These are phyloP conservation scores for Medicago truncatula DNA, from an alignment of 306 rosid species.

Conservation along the genomic window DNA sequence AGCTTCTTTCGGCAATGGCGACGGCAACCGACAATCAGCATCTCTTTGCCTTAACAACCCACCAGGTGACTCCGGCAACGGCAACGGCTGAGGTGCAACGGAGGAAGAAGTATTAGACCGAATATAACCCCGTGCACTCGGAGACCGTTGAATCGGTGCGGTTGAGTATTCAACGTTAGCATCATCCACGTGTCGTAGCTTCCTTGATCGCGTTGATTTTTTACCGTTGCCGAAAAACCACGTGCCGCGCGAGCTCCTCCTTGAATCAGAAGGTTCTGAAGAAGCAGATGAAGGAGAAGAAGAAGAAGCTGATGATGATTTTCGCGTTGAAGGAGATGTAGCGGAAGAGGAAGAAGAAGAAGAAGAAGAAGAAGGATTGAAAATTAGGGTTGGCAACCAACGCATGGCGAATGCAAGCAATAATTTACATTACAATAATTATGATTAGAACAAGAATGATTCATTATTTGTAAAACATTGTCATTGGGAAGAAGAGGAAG, in stretches of 20 bases:
- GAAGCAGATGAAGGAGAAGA: slow-evolving; percentile 49
- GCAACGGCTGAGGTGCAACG: slow-evolving; percentile 72
- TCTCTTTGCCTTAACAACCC: slow-evolving; percentile 44
- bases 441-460: neutral
- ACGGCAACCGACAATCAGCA: slow-evolving; percentile 60
- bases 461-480: neutral
- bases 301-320: slow-evolving; percentile 44
- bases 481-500: slow-evolving; percentile 14
- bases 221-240: slow-evolving; percentile 59
- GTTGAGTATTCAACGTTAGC: slow-evolving; percentile 12
- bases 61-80: slow-evolving; percentile 67
- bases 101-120: slow-evolving; percentile 38
- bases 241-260: slow-evolving; percentile 38
- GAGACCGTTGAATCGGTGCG: slow-evolving; percentile 37
- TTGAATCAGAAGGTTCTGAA: slow-evolving; percentile 14
- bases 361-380: slow-evolving; percentile 52
- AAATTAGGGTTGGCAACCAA: slow-evolving; percentile 70
- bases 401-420: slow-evolving; percentile 52
- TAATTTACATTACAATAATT: neutral
- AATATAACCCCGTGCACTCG: neutral
- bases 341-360: neutral
- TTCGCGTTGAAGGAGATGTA: neutral
- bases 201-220: slow-evolving; percentile 52
- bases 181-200: slow-evolving; percentile 44
- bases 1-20: slow-evolving; percentile 49